phyloP scores from a whole-genome alignment of 2,329 filamentous ascomycete genomes.

The Mycosphaerella sp. region DNA sequence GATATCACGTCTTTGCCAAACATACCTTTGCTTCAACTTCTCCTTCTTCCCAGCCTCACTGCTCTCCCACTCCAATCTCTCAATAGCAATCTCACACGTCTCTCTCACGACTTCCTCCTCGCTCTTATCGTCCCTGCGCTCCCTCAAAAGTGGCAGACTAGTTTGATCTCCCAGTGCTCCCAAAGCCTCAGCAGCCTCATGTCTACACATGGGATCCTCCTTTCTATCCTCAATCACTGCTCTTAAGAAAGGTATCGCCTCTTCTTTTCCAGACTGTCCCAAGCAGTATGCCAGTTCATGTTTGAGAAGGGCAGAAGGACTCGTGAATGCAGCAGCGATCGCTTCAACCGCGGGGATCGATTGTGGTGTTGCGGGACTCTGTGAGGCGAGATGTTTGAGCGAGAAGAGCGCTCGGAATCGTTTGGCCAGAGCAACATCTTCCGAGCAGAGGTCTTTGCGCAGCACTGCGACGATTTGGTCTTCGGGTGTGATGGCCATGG shows the following conservation, averaged over 20 bases:
- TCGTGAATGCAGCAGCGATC: constrained; percentile 79
- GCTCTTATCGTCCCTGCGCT: constrained; percentile 65
- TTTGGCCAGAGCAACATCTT: constrained; percentile 72
- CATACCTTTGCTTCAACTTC: constrained; percentile 73
- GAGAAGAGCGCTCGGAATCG: constrained; percentile 97
- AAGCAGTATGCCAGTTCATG: constrained; percentile 97
- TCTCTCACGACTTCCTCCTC: constrained; percentile 81
- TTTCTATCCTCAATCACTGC: constrained; percentile 65
- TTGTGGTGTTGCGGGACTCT: constrained; percentile 51
- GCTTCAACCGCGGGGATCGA: constrained; percentile 63
- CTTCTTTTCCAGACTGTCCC: constrained; percentile 75
- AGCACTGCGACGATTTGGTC: constrained; percentile 54
- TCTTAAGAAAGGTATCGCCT: constrained; percentile 66
- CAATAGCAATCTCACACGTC: constrained; percentile 95
- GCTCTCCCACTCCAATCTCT: constrained; percentile 88
- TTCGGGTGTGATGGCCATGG: constrained; percentile 9
- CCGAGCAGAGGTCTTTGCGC: constrained; percentile 70
- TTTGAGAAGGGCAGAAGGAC: constrained; percentile 83
- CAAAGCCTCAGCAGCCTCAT: constrained; percentile 92
- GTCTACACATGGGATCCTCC: constrained; percentile 93
- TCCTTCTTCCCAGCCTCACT: constrained; percentile 65
- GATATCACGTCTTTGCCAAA: neutral
- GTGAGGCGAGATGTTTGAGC: constrained; percentile 82
- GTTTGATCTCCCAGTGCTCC: constrained; percentile 73
- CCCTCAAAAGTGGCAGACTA: constrained; percentile 66